Evolutionary conservation across 2,329 filamentous ascomycete species (phyloP).

Genomic region (Epichloe elymi): DNA sequence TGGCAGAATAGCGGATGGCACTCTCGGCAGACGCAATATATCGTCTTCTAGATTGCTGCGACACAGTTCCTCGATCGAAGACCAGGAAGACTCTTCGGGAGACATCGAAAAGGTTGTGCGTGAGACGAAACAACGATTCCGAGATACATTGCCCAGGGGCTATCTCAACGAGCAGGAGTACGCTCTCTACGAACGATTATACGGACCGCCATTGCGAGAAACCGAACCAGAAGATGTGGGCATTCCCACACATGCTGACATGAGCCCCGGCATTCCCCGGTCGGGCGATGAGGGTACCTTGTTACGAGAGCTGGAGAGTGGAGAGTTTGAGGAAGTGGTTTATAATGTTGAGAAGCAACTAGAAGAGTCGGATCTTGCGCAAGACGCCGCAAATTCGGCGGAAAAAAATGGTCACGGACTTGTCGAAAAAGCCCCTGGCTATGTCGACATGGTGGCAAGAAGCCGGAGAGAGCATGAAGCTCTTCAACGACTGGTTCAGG

Average conservation of each 20-base stretch:
- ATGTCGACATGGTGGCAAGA: constrained; percentile 35
- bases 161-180: constrained; percentile 60
- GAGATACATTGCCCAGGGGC: constrained; percentile 60
- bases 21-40: constrained; percentile 12
- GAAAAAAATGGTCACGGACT: constrained; percentile 14
- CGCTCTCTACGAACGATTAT: constrained; percentile 64
- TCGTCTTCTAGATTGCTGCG: constrained; percentile 15
- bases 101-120: constrained; percentile 53
- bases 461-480: constrained; percentile 42
- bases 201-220: constrained; percentile 58
- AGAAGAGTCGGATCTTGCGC: constrained; percentile 4
- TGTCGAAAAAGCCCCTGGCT: constrained; percentile 21
- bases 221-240: constrained; percentile 47
- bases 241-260: constrained; percentile 28
- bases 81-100: constrained; percentile 4
- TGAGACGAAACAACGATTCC: constrained; percentile 59
- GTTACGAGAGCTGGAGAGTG: constrained; percentile 41
- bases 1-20: not conserved
- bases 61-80: constrained; percentile 8
- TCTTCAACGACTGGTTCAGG: constrained; percentile 42
- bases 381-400: constrained; percentile 3
- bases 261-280: constrained; percentile 13
- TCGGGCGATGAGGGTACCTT: constrained; percentile 28
- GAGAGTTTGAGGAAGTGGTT: constrained; percentile 48
- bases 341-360: constrained; percentile 21